A percentile compares a stretch with the other conserved stretches of the same genome.
Evolutionary conservation across 2,329 filamentous ascomycete genomes (phyloP).

Genomic region (Penicillium sp.): DNA sequence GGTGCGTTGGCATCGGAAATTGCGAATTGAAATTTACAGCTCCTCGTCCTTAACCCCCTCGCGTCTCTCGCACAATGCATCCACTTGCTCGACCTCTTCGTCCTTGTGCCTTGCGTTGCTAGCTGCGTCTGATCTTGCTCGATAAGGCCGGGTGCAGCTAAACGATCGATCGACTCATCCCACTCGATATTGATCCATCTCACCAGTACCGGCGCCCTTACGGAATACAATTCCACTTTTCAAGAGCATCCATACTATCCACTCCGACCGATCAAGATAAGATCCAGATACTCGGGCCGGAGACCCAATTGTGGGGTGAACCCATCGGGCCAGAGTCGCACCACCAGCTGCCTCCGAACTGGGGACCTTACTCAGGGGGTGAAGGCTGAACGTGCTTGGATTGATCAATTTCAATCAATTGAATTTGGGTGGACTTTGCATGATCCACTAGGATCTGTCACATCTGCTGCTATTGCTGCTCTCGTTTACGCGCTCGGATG

Average conservation of each 20-base stretch:
- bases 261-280: not conserved
- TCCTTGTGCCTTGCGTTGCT: slow-evolving; percentile 32
- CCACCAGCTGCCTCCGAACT: not conserved
- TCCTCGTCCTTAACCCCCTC: slow-evolving; percentile 24
- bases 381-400: no score
- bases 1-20: slow-evolving; percentile 22
- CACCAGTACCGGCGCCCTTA: not conserved
- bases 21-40: not conserved
- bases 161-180: not conserved
- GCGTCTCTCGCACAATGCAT: slow-evolving; percentile 42
- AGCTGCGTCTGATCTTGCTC: slow-evolving; percentile 14
- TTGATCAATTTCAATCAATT: no score
- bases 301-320: not conserved
- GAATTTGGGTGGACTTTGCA: not conserved
- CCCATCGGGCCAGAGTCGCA: not conserved
- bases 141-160: not conserved
- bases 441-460: not conserved
- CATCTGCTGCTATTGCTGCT: not conserved
- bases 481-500: slow-evolving; percentile 28
- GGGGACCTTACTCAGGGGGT: no score
- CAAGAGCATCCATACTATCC: no score
- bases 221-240: not conserved
- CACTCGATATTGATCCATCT: not conserved
- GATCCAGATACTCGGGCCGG: not conserved
- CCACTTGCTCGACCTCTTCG: slow-evolving; percentile 30